Percentiles rank a stretch among this genome's conserved stretches.
These are phyloP conservation scores for Immersiella caudata DNA, from an alignment of 495 filamentous ascomycete genomes.

Conservation along the genomic window DNA sequence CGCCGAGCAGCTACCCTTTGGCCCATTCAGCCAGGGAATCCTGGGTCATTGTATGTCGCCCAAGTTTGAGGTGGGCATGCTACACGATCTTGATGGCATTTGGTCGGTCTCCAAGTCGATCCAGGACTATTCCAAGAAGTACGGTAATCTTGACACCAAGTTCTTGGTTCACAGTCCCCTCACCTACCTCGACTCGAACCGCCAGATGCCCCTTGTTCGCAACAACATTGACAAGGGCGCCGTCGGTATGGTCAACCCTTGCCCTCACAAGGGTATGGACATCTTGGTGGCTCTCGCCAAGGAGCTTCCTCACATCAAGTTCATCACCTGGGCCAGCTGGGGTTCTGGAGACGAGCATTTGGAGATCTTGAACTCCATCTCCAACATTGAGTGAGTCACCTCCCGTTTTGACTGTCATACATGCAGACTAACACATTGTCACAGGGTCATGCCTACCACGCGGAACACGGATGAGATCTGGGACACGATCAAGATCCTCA, in stretches of 20 bases:
- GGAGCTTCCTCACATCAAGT: conserved; percentile 33
- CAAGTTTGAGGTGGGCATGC: conserved; percentile 25
- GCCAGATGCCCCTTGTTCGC: conserved; percentile 28
- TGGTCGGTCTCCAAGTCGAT: conserved; percentile 37
- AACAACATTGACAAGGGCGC: conserved; percentile 35
- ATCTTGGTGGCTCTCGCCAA: conserved; percentile 34
- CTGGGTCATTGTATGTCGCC: conserved; percentile 35
- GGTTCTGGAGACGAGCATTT: conserved; percentile 27
- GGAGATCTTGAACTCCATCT: conserved; percentile 18
- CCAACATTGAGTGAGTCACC: conserved; percentile 35
- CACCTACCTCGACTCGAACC: conserved; percentile 31
- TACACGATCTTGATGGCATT: conserved; percentile 34
- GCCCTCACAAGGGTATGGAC: conserved; percentile 34
- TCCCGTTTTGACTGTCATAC: background rate
- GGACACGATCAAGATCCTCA: conserved; percentile 37
- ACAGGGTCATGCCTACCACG: conserved; percentile 31
- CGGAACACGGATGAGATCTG: conserved; percentile 36
- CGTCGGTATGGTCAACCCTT: conserved; percentile 40
- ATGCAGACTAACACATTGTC: background rate
- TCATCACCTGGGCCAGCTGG: conserved; percentile 40
- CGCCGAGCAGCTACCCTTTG: conserved; percentile 39
- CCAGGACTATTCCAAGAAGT: conserved; percentile 29
- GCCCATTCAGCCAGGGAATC: conserved; percentile 31
- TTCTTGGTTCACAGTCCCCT: conserved; percentile 31
- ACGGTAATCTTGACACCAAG: conserved; percentile 32